Evolutionary conservation across 257 asterid species (phyloP).

Genomic region (Scutellaria barbata): DNA sequence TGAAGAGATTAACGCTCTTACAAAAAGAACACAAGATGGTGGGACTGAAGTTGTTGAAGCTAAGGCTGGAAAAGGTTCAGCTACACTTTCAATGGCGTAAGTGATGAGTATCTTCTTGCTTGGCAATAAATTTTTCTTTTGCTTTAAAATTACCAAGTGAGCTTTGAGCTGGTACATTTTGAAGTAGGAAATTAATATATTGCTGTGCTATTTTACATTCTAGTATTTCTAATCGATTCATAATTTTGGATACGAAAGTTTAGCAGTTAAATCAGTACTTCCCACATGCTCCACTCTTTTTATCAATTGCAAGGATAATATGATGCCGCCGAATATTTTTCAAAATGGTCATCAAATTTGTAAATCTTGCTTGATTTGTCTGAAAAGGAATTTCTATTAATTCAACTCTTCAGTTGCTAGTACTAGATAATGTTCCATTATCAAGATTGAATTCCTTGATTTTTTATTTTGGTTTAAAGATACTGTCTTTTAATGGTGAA

Average conservation of each 20-base stretch:
- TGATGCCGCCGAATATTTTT: too few relatives aligned
- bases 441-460: background rate
- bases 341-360: too few relatives aligned
- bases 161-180: background rate
- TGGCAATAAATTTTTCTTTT: background rate
- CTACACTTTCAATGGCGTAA: conserved; percentile 99
- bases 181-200: background rate
- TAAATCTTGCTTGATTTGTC: background rate
- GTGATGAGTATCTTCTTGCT: conserved; percentile 35
- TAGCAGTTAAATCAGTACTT: too few relatives aligned
- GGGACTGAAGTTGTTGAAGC: conserved; percentile 99
- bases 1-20: conserved; percentile 74
- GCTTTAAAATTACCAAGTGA: too few relatives aligned
- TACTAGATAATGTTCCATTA: background rate
- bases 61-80: conserved; percentile 98
- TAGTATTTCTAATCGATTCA: background rate
- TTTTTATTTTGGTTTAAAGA: background rate
- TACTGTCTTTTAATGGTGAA: background rate
- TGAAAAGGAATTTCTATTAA: background rate
- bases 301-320: too few relatives aligned
- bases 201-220: too few relatives aligned
- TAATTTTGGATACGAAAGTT: too few relatives aligned
- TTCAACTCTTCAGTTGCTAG: background rate
- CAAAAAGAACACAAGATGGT: conserved; percentile 96
- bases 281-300: too few relatives aligned